phyloP scores from a whole-genome alignment of 2,329 filamentous ascomycete species.

The Verruconis gallopava region DNA sequence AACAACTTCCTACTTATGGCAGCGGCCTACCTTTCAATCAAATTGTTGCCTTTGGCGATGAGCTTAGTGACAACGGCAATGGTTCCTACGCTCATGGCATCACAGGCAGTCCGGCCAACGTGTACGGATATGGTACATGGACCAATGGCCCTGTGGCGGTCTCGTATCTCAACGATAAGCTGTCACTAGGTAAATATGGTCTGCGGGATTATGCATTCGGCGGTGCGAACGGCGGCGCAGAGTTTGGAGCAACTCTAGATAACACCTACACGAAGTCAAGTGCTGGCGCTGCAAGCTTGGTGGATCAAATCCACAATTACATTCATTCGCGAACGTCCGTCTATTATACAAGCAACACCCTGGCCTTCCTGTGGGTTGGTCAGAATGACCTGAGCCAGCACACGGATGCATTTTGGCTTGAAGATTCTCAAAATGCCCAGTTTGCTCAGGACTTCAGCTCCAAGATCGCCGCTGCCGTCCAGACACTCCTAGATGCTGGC shows the following conservation, averaged over 20 bases:
- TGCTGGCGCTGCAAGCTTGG: no score
- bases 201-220: slow-evolving; percentile 18
- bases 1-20: no score
- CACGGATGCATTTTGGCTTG: no score
- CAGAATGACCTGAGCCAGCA: no score
- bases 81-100: slow-evolving; percentile 18
- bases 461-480: no score
- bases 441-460: no score
- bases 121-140: slow-evolving; percentile 20
- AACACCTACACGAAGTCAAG: slow-evolving; percentile 16
- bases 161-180: slow-evolving; percentile 15
- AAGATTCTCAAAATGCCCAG: no score
- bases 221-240: slow-evolving; percentile 16
- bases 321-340: no score
- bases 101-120: slow-evolving; percentile 13
- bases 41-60: slow-evolving; percentile 19
- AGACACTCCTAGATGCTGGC: no score
- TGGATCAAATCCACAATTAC: no score
- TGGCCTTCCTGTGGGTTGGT: no score
- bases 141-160: slow-evolving; percentile 19
- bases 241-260: slow-evolving; percentile 17
- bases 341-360: no score
- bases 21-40: slow-evolving; percentile 16
- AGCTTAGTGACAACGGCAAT: slow-evolving; percentile 19
- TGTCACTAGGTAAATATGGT: slow-evolving; percentile 11